Evolutionary conservation across 495 filamentous ascomycete species (phyloP).

Genomic region (Trichoderma virens): DNA sequence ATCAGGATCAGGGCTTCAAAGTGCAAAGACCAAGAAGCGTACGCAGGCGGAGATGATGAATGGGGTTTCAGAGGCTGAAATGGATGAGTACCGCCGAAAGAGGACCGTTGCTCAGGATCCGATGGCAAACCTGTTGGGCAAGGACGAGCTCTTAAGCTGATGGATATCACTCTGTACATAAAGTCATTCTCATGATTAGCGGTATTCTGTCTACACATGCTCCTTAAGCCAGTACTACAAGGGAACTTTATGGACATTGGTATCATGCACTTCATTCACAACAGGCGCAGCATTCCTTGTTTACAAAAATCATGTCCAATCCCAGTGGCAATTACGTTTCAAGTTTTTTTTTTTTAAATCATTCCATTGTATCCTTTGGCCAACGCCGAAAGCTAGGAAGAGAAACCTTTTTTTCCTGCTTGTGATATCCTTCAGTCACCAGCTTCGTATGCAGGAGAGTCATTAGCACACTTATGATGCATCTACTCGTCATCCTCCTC

Average conservation of each 20-base stretch:
- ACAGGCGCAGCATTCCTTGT: too few species aligned
- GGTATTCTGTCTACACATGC: not conserved
- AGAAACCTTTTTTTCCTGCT: constrained; percentile 8
- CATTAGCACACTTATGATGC: constrained; percentile 7
- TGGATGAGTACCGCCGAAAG: constrained; percentile 74
- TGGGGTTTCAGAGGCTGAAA: constrained; percentile 72
- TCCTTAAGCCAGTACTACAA: not conserved
- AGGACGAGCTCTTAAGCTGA: constrained; percentile 22
- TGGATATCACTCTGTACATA: not conserved
- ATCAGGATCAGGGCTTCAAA: not conserved
- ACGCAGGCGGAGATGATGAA: constrained; percentile 65
- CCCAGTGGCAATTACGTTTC: not conserved
- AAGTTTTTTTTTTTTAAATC: constrained; percentile 19
- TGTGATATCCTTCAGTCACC: constrained; percentile 5
- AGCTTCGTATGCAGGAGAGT: constrained; percentile 16
- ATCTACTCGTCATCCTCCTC: constrained; percentile 83
- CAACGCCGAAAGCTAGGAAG: constrained; percentile 29
- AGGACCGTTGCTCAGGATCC: constrained; percentile 66
- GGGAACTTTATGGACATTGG: too few species aligned
- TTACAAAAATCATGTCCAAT: too few species aligned
- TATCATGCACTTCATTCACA: too few species aligned
- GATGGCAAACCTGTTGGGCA: constrained; percentile 65
- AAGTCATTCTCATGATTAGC: too few species aligned
- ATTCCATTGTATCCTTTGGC: constrained; percentile 30
- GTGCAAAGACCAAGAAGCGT: constrained; percentile 48